These are phyloP conservation scores for Penicillium sp. DNA, from an alignment of 2,329 filamentous ascomycete genomes.

Conservation along the genomic window DNA sequence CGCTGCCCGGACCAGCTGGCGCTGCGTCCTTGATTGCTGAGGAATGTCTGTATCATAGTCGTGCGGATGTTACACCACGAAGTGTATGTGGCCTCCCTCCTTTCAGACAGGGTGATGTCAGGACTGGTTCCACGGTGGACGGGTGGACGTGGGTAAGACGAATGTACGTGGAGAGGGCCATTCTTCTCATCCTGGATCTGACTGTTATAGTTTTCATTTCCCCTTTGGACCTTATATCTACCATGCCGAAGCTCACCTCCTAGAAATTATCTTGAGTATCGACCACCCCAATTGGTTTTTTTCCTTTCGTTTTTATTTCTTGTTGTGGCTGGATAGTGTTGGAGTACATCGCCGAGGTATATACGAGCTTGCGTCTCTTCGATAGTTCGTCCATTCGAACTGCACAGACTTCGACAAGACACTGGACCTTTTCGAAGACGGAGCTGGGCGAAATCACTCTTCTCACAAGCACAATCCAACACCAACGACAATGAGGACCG, in stretches of 20 bases:
- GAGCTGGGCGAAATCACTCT: neutral
- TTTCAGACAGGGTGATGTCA: slow-evolving; percentile 26
- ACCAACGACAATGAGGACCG: slow-evolving; percentile 18
- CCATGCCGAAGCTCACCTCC: slow-evolving; percentile 18
- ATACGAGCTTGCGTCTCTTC: neutral
- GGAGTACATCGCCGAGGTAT: neutral
- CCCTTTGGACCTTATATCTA: slow-evolving; percentile 24
- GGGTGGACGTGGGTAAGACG: neutral
- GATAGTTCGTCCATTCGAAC: neutral
- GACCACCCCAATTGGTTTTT: neutral
- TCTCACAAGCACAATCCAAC: neutral
- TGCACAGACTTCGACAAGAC: neutral
- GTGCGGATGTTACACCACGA: slow-evolving; percentile 20
- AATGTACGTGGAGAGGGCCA: neutral
- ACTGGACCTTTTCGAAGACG: neutral
- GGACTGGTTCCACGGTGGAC: slow-evolving; percentile 13
- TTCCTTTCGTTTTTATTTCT: neutral
- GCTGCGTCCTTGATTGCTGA: slow-evolving; percentile 25
- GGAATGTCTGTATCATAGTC: slow-evolving; percentile 23
- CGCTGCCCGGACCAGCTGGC: slow-evolving; percentile 11
- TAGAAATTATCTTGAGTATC: neutral
- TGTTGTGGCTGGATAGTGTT: neutral
- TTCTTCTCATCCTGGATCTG: slow-evolving; percentile 1
- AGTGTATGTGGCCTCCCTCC: neutral
- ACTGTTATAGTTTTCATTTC: neutral